A percentile compares a stretch with the other conserved stretches of the same genome.
These are phyloP conservation scores for Leonotis leonurus DNA, from an alignment of 257 asterid species.

Conservation along the genomic window DNA sequence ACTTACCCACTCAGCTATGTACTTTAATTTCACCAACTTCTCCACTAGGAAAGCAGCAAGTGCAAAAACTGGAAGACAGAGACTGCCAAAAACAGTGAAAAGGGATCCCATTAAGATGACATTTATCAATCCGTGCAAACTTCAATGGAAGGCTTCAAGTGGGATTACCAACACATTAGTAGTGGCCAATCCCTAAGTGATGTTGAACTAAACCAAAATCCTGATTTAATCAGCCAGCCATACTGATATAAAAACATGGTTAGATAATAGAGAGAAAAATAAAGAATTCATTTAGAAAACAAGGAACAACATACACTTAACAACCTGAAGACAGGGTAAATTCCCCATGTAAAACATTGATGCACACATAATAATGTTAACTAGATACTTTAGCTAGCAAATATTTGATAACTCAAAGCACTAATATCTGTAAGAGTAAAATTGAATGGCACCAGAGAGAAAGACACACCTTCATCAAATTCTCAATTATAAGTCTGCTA, in stretches of 20 bases:
- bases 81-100: slow-evolving; percentile 42
- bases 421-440: not conserved
- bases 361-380: not conserved
- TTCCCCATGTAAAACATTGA: not conserved
- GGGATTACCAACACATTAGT: slow-evolving; percentile 82
- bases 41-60: slow-evolving; percentile 81
- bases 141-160: not conserved
- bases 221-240: slow-evolving; percentile 83
- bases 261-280: slow-evolving; percentile 10
- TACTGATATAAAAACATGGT: slow-evolving; percentile 48
- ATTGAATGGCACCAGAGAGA: not conserved
- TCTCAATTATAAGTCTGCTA: slow-evolving; percentile 94
- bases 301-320: not conserved
- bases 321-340: not conserved
- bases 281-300: not conserved
- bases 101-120: not conserved
- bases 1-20: slow-evolving; percentile 67
- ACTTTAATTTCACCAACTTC: slow-evolving; percentile 48
- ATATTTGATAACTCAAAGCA: slow-evolving; percentile 9
- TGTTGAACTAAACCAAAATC: slow-evolving; percentile 87
- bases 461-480: slow-evolving; percentile 83
- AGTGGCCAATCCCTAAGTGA: slow-evolving; percentile 95
- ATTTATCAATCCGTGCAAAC: not conserved
- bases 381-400: slow-evolving; percentile 1
- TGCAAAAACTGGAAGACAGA: slow-evolving; percentile 76